Conservation (phyloP, 2,329 filamentous ascomycete species). For the Fusarium udum region DNA sequence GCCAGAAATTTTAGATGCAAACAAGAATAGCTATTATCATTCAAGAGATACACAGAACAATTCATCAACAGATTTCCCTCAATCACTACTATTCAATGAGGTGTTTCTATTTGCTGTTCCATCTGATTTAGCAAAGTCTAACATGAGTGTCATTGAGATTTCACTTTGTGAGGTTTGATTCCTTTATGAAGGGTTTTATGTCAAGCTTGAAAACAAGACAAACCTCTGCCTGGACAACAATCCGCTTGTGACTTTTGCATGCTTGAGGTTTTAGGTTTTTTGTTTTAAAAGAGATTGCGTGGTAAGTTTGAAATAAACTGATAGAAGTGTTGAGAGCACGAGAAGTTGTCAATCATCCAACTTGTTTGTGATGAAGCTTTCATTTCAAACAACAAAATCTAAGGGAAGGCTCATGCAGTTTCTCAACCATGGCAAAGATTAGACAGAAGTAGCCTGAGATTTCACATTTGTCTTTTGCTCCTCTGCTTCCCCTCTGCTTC, state of each 20-base stretch:
- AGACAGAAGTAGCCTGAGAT: accelerated
- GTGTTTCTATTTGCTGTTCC: accelerated
- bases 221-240: neutral
- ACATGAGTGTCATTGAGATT: accelerated
- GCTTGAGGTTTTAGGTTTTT: accelerated
- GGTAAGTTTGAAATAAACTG: accelerated
- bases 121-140: accelerated
- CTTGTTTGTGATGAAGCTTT: neutral
- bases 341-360: too few relatives aligned
- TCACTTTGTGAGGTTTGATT: neutral
- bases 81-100: accelerated
- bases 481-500: neutral
- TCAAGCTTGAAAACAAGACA: neutral
- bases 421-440: neutral
- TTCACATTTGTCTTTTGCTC: accelerated
- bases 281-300: neutral
- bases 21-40: accelerated
- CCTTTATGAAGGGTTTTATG: accelerated
- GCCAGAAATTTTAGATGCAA: accelerated
- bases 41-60: neutral
- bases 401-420: neutral
- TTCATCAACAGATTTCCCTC: too few relatives aligned
- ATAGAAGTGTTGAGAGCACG: accelerated
- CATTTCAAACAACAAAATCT: neutral
- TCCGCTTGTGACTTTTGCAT: accelerated